These are phyloP conservation scores for Fonsecaea multimorphosa DNA, from an alignment of 2,329 filamentous ascomycete species.

Conservation along the genomic window DNA sequence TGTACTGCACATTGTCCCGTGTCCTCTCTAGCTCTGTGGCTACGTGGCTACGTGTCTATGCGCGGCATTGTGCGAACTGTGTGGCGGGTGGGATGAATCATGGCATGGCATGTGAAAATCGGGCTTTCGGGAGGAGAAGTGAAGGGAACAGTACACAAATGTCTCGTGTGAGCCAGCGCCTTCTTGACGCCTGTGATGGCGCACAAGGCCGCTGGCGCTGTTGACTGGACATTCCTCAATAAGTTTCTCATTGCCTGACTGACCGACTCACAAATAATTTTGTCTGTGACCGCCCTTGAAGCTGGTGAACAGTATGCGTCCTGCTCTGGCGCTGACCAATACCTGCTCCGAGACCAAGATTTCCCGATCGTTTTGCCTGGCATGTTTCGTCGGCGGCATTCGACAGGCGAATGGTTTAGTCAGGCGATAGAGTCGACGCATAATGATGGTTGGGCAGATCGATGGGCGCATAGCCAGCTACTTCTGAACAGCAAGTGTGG, in stretches of 20 bases:
- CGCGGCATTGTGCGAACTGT: no score
- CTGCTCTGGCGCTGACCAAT: background rate
- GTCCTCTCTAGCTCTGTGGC: no score
- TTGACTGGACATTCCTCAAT: background rate
- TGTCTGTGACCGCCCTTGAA: background rate
- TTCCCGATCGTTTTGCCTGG: background rate
- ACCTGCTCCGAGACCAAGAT: background rate
- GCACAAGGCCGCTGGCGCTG: background rate
- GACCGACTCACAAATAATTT: background rate
- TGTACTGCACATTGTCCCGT: no score
- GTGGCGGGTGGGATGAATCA: no score
- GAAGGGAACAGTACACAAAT: background rate
- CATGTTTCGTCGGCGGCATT: background rate
- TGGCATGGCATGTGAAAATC: no score
- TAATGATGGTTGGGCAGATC: background rate
- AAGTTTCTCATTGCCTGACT: background rate
- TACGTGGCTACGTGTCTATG: no score
- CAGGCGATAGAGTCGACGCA: background rate
- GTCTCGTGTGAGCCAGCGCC: background rate
- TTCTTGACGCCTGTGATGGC: background rate
- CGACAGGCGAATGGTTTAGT: background rate
- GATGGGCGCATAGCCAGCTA: background rate
- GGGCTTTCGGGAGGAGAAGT: no score
- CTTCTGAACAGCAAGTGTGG: background rate
- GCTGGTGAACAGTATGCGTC: background rate